These are phyloP conservation scores for Talaromyces sp. DNA, from an alignment of 2,329 filamentous ascomycete species.

Conservation along the genomic window DNA sequence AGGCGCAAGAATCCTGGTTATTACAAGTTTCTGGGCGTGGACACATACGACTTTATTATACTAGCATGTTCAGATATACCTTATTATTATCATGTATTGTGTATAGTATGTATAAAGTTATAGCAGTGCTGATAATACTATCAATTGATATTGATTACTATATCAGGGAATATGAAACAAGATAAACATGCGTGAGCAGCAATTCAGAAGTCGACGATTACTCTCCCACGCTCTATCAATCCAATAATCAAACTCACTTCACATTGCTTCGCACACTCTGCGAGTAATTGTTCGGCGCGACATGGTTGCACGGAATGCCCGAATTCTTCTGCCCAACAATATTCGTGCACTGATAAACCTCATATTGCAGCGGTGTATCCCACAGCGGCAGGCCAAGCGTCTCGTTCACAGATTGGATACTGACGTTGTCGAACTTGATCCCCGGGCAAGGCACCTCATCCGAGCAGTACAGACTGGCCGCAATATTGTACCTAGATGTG, in stretches of 20 bases:
- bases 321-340: constrained; percentile 22
- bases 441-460: constrained; percentile 41
- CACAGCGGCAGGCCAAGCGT: constrained; percentile 25
- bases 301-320: constrained; percentile 22
- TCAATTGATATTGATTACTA: neutral
- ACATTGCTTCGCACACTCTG: constrained; percentile 6
- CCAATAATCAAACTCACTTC: neutral
- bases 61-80: neutral
- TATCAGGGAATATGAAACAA: neutral
- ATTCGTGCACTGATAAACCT: constrained; percentile 41
- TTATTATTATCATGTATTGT: neutral
- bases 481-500: constrained; percentile 47
- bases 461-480: constrained; percentile 43
- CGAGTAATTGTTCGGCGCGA: constrained; percentile 19
- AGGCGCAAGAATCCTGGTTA: neutral
- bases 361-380: constrained; percentile 20
- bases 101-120: neutral
- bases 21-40: neutral
- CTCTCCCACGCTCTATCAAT: neutral
- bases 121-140: neutral
- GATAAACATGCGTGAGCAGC: neutral
- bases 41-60: neutral
- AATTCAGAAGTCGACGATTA: neutral
- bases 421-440: constrained; percentile 42
- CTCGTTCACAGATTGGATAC: constrained; percentile 40